These are phyloP conservation scores for Picochlorum costavermella DNA, from an alignment of 139 green algal species.

Conservation along the genomic window DNA sequence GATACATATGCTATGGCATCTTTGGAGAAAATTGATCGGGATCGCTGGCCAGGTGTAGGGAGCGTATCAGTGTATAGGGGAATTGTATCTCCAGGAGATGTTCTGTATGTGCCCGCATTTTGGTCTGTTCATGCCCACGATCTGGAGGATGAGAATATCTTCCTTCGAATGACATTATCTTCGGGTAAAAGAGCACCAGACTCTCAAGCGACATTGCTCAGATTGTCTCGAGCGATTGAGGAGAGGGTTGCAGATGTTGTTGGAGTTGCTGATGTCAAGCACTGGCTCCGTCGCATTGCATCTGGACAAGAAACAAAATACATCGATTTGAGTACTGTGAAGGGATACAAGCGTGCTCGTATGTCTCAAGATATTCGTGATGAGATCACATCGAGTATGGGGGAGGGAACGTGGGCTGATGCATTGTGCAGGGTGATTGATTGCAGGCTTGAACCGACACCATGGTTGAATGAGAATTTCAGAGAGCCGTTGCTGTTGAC, in stretches of 20 bases:
- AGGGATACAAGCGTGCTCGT: constrained; percentile 41
- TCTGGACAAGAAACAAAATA: constrained; percentile 36
- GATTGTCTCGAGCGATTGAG: constrained; percentile 43
- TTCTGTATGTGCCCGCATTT: constrained; percentile 51
- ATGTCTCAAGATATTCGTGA: constrained; percentile 39
- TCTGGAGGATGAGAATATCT: constrained; percentile 24
- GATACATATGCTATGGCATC: constrained; percentile 64
- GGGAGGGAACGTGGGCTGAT: constrained; percentile 6
- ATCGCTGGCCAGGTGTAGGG: constrained; percentile 30
- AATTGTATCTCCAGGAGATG: constrained; percentile 45
- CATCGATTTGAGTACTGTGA: constrained; percentile 48
- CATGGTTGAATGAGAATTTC: constrained; percentile 67
- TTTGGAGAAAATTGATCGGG: constrained; percentile 38
- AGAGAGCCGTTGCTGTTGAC: constrained; percentile 51
- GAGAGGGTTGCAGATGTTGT: constrained; percentile 30
- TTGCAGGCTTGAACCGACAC: constrained; percentile 44
- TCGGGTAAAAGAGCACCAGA: constrained; percentile 7
- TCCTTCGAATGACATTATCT: constrained; percentile 21
- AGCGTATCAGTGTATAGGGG: constrained; percentile 23
- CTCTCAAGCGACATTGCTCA: constrained; percentile 19
- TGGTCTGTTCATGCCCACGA: constrained; percentile 49
- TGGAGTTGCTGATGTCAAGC: constrained; percentile 28
- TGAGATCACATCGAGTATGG: constrained; percentile 36
- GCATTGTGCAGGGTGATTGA: constrained; percentile 38
- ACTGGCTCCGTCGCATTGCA: constrained; percentile 47